Evolutionary conservation across 1,284 basidiomycete genomes (phyloP), one percentile per base, ranked within the genome.

Genomic region (Apiotrichum porosum): DNA sequence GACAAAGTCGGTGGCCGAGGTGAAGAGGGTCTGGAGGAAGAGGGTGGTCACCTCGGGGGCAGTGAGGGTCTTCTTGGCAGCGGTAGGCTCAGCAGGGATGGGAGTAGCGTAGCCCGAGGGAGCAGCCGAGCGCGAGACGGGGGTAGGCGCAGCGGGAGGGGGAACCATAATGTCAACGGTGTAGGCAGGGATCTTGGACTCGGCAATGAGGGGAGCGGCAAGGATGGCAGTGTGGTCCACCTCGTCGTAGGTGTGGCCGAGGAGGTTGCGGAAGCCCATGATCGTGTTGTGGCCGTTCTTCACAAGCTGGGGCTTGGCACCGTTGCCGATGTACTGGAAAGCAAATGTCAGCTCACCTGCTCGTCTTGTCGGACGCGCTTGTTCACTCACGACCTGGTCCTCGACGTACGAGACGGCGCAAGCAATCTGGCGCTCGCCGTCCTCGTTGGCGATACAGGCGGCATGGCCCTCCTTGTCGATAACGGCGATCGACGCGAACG

Each of bases 371-470:
- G n/a, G n/a, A n/a, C n/a, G n/a, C n/a, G n/a, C n/a, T n/a, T n/a
- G n/a, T n/a, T n/a, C n/a, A 77, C 84, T 63, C 63, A 89, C 90
- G 65, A 85, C 83, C 73, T 97, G 86, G 69, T 90, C 86, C 21
- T 88, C 92, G 54, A 85, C 83, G 74, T 94, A 98, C 0, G 93
- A 84, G 53, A 98, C 80, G 34, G 91, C 90, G 65, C 88, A 93
- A 0, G 92, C 92, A 65, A 98, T 95, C 76, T 98, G 95, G 34
- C 94, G 84, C 72, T 97, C 94, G 40, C 94, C 94, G 66, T 97
- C 94, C 72, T 98, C 93, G 73, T 97, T 97, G 21, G 94, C 94
- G 57, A 98, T 97, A 69, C 88, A 93, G 68, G 89, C 87, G 28
- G 92, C 84, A 36, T 85, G 77, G 21, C 88, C 88, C 74, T 93